A percentile compares a stretch with the other conserved stretches of the same genome.
These are phyloP conservation scores for Schizosaccharomyces japonicus DNA, from an alignment of 805 yeast species.

Conservation along the genomic window DNA sequence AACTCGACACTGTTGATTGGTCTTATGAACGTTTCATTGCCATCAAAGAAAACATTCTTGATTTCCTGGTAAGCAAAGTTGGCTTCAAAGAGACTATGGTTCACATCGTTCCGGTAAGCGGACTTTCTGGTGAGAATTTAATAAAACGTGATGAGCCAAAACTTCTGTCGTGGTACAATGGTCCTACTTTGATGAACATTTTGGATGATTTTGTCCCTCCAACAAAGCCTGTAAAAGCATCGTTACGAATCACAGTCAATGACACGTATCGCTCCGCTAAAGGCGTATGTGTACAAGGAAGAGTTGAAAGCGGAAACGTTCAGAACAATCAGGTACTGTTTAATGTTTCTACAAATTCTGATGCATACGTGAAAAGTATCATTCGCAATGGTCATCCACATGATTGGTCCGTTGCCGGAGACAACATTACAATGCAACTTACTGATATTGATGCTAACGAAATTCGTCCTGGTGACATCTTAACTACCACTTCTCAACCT, in stretches of 20 bases:
- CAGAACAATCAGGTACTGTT: constrained; percentile 46
- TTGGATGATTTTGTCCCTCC: constrained; percentile 14
- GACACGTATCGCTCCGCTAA: constrained; percentile 32
- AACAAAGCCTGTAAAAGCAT: constrained; percentile 14
- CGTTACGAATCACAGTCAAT: constrained; percentile 35
- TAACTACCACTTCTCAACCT: constrained; percentile 25
- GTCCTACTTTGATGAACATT: constrained; percentile 21
- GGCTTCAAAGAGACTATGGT: constrained; percentile 24
- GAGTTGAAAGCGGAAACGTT: constrained; percentile 41
- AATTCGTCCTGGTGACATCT: constrained; percentile 41
- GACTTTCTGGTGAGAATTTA: constrained; percentile 43
- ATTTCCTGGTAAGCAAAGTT: constrained; percentile 28
- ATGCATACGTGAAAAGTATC: constrained; percentile 13
- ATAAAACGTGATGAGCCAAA: constrained; percentile 20
- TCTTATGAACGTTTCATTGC: constrained; percentile 27
- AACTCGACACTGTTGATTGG: constrained; percentile 42
- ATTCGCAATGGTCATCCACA: constrained; percentile 13
- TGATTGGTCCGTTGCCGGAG: constrained; percentile 29
- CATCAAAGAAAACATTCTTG: constrained; percentile 26
- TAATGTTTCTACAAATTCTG: constrained; percentile 26
- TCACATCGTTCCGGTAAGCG: constrained; percentile 43
- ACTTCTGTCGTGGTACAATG: constrained; percentile 23
- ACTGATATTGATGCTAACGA: constrained; percentile 13
- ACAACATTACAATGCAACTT: constrained; percentile 26
- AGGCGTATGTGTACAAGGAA: constrained; percentile 33